Evolutionary conservation across 345 rosid species (phyloP), one percentile per base, ranked within the genome.

Genomic region (Gossypium ekmanianum): DNA sequence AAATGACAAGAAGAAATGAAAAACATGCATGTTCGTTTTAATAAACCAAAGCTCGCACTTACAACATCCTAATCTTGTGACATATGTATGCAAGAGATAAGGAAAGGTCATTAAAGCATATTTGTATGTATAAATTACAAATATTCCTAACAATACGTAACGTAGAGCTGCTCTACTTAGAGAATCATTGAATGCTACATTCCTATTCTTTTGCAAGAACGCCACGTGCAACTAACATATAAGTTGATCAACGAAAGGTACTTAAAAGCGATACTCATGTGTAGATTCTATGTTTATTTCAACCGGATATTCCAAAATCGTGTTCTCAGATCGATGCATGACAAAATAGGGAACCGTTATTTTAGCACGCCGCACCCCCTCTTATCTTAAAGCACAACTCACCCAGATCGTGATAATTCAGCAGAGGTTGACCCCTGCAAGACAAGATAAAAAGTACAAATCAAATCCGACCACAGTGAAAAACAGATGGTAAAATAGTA

Each of bases 281-380:
- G 9, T 27, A 58, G 41, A 47, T 48, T 39, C 68, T 48, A 22
- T 73, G 57, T 34, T 24, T 29, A 68, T 58, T 41, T 5, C 26
- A 66, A 17, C 41, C 50, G 11, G 20, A 71, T 52, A 54, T 52
- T 62, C 13, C 43, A 7, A 75, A 18, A 14, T 45, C 11, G 3
- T 43, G 13, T n/a, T 70, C 7, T 67, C 45, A 4, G 39, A 56
- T 56, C 65, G 7, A 55, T 71, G 43, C 58, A 69, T 70, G 58
- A 3, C 3, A 5, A 50, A 41, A 43, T 52, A 54, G 71, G 39
- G 4, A 74, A 61, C 61, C 1, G 61, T 22, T 55, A 75, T 24
- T 11, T 71, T 73, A 76, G 80, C 80, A 29, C 11, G 72, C 29
- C 2, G 75, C 24, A 6, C 75, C 63, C 58, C 83, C 83, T 76